Conservation (phyloP, 331 rosid genomes). For the Malus hybrid region DNA sequence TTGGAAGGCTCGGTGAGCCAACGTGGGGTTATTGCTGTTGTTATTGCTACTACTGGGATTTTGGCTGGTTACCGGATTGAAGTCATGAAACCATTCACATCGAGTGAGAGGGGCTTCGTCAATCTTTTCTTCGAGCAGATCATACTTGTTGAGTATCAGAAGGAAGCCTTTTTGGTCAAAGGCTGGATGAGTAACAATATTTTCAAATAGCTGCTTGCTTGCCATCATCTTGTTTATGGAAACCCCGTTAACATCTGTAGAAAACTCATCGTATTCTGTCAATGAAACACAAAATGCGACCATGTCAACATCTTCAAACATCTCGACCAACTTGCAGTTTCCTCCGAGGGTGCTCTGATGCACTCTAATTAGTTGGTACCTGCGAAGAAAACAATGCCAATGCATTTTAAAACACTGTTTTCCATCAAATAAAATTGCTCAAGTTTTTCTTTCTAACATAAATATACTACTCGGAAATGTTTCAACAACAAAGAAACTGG, state of each 20-base stretch:
- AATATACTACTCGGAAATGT: neutral
- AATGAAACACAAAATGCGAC: slow-evolving; percentile 60
- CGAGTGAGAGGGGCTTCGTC: slow-evolving; percentile 38
- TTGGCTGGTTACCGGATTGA: slow-evolving; percentile 42
- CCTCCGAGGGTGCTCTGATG: slow-evolving; percentile 62
- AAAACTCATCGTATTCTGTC: slow-evolving; percentile 57
- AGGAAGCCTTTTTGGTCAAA: slow-evolving; percentile 50
- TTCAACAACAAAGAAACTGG: neutral
- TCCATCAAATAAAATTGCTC: neutral
- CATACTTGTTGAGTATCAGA: slow-evolving; percentile 64
- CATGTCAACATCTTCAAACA: slow-evolving; percentile 64
- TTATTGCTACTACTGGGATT: slow-evolving; percentile 21
- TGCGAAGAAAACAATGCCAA: slow-evolving; percentile 12
- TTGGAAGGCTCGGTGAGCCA: slow-evolving; percentile 62
- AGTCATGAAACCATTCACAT: slow-evolving; percentile 81
- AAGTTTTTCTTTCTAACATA: neutral
- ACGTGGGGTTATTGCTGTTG: slow-evolving; percentile 35
- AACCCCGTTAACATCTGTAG: slow-evolving; percentile 40
- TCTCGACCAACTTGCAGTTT: slow-evolving; percentile 68
- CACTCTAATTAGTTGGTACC: slow-evolving; percentile 67
- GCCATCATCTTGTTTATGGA: slow-evolving; percentile 60
- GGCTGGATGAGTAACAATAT: slow-evolving; percentile 36
- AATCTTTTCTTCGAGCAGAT: slow-evolving; percentile 70
- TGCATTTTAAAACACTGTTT: slow-evolving; percentile 5
- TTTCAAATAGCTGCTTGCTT: slow-evolving; percentile 60